These are phyloP conservation scores for Verticillium alfalfae DNA, from an alignment of 2,329 filamentous ascomycete genomes.

Conservation along the genomic window DNA sequence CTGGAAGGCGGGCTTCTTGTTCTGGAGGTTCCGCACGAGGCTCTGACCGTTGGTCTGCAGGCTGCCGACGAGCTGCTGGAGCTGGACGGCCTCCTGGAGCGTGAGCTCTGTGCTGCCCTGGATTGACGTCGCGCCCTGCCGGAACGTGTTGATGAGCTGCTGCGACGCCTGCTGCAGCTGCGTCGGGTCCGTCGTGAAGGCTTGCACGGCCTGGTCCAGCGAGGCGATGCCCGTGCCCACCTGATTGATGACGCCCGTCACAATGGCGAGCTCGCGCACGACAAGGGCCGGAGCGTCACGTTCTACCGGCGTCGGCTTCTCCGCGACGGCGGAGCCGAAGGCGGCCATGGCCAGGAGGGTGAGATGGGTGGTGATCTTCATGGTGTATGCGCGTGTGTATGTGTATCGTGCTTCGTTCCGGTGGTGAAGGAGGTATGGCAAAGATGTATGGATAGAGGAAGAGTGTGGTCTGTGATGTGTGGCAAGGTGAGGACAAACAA, in stretches of 20 bases:
- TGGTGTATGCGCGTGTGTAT: background rate
- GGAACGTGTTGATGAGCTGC: constrained; percentile 12
- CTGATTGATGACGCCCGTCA: constrained; percentile 9
- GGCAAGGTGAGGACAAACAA: background rate
- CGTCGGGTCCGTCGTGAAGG: constrained; percentile 15
- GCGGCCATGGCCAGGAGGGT: constrained; percentile 7
- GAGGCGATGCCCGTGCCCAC: constrained; percentile 12
- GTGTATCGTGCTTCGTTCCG: background rate
- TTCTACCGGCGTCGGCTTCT: background rate
- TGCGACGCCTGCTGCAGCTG: constrained; percentile 14
- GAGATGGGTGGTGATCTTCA: constrained; percentile 14
- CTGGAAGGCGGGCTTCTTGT: constrained; percentile 19
- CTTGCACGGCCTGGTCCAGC: constrained; percentile 15
- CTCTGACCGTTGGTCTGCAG: constrained; percentile 18
- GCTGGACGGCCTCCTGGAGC: constrained; percentile 11
- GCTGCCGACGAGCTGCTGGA: constrained; percentile 10
- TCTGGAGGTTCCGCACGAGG: constrained; percentile 17
- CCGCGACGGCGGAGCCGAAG: constrained; percentile 9
- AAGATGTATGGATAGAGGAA: background rate
- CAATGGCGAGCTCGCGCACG: constrained; percentile 10
- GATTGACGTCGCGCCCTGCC: constrained; percentile 9
- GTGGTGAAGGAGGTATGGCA: background rate
- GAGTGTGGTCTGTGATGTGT: background rate
- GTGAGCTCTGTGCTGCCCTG: constrained; percentile 9
- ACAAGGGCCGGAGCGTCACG: constrained; percentile 1